These are phyloP conservation scores for Chiua sp. DNA, from an alignment of 1,284 basidiomycete genomes.

Conservation along the genomic window DNA sequence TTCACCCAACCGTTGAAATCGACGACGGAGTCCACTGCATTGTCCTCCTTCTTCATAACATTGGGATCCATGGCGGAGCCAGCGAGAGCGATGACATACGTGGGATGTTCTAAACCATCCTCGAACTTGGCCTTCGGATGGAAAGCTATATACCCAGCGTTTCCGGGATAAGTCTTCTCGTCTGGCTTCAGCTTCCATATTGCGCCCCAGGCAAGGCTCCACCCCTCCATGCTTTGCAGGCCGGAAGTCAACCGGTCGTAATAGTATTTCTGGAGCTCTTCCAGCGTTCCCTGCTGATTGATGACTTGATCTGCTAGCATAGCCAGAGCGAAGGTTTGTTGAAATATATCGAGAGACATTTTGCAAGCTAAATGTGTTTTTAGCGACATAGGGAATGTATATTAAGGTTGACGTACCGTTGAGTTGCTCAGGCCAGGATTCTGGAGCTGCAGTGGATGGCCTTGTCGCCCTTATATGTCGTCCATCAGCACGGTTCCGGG, in stretches of 20 bases:
- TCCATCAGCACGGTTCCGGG: too few relatives aligned
- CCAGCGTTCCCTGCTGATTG: background rate
- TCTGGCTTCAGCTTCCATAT: slow-evolving; percentile 21
- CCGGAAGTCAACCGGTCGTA: background rate
- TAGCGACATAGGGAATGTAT: background rate
- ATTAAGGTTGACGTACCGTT: background rate
- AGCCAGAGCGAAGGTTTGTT: slow-evolving; percentile 23
- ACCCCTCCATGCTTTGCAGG: background rate
- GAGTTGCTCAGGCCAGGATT: background rate
- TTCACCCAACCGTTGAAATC: slow-evolving; percentile 20
- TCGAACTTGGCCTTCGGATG: slow-evolving; percentile 20
- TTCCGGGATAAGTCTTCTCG: slow-evolving; percentile 14
- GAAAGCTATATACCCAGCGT: slow-evolving; percentile 22
- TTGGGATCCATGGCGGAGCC: background rate
- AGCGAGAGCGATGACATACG: slow-evolving; percentile 20
- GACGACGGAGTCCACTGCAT: slow-evolving; percentile 10
- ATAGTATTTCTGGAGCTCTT: slow-evolving; percentile 7
- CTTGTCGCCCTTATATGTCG: too few relatives aligned
- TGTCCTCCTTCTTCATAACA: background rate
- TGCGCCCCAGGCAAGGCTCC: slow-evolving; percentile 23
- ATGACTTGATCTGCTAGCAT: slow-evolving; percentile 2
- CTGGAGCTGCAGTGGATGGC: too few relatives aligned
- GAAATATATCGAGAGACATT: slow-evolving; percentile 27
- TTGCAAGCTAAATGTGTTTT: background rate
- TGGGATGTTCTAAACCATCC: slow-evolving; percentile 8